Evolutionary conservation across 257 asterid species (phyloP).

Genomic region (Cynanchum wilfordii): DNA sequence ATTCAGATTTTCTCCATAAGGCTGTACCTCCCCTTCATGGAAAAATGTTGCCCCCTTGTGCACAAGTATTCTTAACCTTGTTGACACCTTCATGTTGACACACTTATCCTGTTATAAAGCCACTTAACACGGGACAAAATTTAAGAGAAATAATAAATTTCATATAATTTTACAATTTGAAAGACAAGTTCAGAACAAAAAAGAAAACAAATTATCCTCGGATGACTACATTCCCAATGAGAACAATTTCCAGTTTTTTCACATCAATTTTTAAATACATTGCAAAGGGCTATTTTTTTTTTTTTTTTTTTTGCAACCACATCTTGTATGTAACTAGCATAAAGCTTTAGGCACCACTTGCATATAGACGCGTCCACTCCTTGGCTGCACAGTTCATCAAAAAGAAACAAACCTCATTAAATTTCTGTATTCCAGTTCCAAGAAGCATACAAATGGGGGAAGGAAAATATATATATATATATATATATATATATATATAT

Average conservation of each 20-base stretch:
- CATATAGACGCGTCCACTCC: conserved; percentile 95
- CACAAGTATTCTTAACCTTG: too few species aligned
- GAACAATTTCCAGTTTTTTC: conserved; percentile 30
- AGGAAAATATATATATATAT: too few species aligned
- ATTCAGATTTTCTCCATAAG: too few species aligned
- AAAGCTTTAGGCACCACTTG: conserved; percentile 68
- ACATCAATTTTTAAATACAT: conserved; percentile 30
- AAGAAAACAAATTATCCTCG: conserved; percentile 23
- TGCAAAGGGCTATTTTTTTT: conserved; percentile 25
- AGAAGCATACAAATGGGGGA: neutral
- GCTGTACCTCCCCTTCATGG: too few species aligned
- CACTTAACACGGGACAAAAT: neutral
- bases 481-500: neutral
- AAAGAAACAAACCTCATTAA: neutral
- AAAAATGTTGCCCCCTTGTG: too few species aligned
- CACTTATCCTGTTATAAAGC: too few species aligned
- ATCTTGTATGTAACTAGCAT: neutral
- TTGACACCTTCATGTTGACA: too few species aligned
- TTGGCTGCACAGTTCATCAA: conserved; percentile 43
- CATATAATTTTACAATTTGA: conserved; percentile 37
- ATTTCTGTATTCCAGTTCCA: neutral
- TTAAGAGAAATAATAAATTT: neutral
- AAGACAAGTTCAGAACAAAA: conserved; percentile 18
- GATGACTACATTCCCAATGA: conserved; percentile 22
- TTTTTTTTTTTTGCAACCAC: conserved; percentile 3